These are phyloP conservation scores for Ustilago loliicola DNA, from an alignment of 1,284 basidiomycete genomes.

Conservation along the genomic window DNA sequence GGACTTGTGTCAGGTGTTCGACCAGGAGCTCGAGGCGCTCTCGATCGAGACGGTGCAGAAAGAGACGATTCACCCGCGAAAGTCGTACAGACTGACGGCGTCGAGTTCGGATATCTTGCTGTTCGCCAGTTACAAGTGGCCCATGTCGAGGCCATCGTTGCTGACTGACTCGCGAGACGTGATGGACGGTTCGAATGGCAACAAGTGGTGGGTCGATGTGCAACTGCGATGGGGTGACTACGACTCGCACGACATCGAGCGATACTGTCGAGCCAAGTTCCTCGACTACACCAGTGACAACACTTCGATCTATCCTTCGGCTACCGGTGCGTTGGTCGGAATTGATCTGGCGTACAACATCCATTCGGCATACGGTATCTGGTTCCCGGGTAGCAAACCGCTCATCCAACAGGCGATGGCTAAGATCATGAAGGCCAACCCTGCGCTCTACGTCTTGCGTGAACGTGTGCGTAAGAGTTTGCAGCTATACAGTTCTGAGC, in stretches of 20 bases:
- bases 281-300: constrained; percentile 82
- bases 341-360: constrained; percentile 98
- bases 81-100: constrained; percentile 99
- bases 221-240: constrained; percentile 98
- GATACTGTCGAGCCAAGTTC: constrained; percentile 98
- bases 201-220: constrained; percentile 99
- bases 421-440: constrained; percentile 99
- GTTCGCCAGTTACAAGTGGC: constrained; percentile 93
- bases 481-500: constrained; percentile 98
- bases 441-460: constrained; percentile 95
- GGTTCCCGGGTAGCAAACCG: constrained; percentile 99
- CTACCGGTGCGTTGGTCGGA: constrained; percentile 97
- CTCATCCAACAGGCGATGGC: constrained; percentile 99
- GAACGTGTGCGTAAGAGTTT: constrained; percentile 99
- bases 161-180: constrained; percentile 97
- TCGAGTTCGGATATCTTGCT: constrained; percentile 91
- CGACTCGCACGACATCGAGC: constrained; percentile 83
- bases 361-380: constrained; percentile 99
- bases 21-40: constrained; percentile 96
- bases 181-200: constrained; percentile 94
- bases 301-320: constrained; percentile 98
- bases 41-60: constrained; percentile 99
- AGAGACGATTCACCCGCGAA: constrained; percentile 97
- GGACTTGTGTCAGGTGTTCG: constrained; percentile 96
- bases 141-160: constrained; percentile 94